Percentiles rank a stretch among this genome's conserved stretches.
These are phyloP conservation scores for Thalassiosira hispida DNA, from an alignment of 352 stramenopile genomes.

Conservation along the genomic window DNA sequence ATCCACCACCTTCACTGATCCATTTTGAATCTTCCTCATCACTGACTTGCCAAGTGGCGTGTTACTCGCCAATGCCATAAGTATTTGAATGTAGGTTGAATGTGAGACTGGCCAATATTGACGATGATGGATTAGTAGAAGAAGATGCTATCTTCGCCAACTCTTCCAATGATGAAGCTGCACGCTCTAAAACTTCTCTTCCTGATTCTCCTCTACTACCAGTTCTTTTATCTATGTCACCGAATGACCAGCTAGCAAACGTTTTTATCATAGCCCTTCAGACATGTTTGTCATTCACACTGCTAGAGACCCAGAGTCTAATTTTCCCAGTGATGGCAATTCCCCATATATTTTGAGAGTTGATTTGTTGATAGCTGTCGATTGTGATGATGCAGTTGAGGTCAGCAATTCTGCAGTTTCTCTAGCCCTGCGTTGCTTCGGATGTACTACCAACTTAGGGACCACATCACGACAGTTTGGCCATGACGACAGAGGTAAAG, in stretches of 20 bases:
- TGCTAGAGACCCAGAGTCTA: conserved; percentile 79
- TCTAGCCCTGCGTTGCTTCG: conserved; percentile 56
- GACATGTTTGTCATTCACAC: conserved; percentile 57
- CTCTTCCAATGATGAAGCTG: conserved; percentile 40
- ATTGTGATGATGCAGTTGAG: conserved; percentile 31
- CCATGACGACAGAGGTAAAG: conserved; percentile 81
- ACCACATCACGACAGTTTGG: conserved; percentile 59
- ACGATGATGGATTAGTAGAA: conserved; percentile 20
- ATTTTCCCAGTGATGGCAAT: conserved; percentile 48
- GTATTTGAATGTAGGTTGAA: conserved; percentile 70
- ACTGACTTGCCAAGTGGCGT: conserved; percentile 62
- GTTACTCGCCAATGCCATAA: conserved; percentile 65
- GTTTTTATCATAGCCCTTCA: conserved; percentile 62
- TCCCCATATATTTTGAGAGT: conserved; percentile 34
- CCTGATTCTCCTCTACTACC: conserved; percentile 66
- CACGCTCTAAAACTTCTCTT: conserved; percentile 61
- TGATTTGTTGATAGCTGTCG: background rate
- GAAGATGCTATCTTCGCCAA: conserved; percentile 38
- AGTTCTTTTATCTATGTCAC: conserved; percentile 64
- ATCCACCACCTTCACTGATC: conserved; percentile 77
- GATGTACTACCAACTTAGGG: conserved; percentile 62
- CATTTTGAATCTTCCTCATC: conserved; percentile 64
- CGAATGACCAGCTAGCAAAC: conserved; percentile 67
- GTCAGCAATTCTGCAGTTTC: conserved; percentile 68
- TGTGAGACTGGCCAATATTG: conserved; percentile 70